A percentile compares a stretch with the other conserved stretches of the same genome.
Conservation (phyloP, 1,284 basidiomycete species). For the Cerioporus squamosus region DNA sequence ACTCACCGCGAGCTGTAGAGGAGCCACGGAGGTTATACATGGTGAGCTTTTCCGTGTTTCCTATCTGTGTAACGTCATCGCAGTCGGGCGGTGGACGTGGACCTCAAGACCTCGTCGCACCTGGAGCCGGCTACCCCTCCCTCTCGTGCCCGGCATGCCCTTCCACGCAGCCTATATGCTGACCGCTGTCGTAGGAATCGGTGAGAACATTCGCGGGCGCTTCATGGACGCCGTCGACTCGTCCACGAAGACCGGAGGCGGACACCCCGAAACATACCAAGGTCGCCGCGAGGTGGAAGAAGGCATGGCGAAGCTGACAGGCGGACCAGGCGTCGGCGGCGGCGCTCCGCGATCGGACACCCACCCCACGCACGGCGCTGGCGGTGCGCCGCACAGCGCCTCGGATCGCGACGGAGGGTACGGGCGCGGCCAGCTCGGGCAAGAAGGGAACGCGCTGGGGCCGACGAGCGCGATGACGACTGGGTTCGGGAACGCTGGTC, state of each 20-base stretch:
- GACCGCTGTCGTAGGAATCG: slow-evolving; percentile 14
- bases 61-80: too few relatives aligned
- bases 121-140: too few relatives aligned
- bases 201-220: slow-evolving; percentile 20
- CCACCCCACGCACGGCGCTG: neutral
- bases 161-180: too few relatives aligned
- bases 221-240: slow-evolving; percentile 16
- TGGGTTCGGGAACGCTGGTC: slow-evolving; percentile 8
- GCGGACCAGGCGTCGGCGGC: slow-evolving; percentile 1
- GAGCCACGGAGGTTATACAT: slow-evolving; percentile 19
- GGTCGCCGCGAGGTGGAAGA: slow-evolving; percentile 18
- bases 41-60: slow-evolving; percentile 6
- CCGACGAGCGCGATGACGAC: slow-evolving; percentile 1
- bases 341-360: neutral
- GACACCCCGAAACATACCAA: slow-evolving; percentile 10
- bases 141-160: too few relatives aligned
- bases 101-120: neutral
- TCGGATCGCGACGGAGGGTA: neutral
- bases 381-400: neutral
- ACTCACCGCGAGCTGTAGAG: slow-evolving; percentile 9
- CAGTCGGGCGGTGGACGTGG: neutral
- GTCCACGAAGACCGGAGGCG: neutral
- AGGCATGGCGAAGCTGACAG: slow-evolving; percentile 20
- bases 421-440: neutral
- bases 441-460: slow-evolving; percentile 4